Evolutionary conservation across 23 red algal genomes (phyloP).

Genomic region (Agarophyton chilense): DNA sequence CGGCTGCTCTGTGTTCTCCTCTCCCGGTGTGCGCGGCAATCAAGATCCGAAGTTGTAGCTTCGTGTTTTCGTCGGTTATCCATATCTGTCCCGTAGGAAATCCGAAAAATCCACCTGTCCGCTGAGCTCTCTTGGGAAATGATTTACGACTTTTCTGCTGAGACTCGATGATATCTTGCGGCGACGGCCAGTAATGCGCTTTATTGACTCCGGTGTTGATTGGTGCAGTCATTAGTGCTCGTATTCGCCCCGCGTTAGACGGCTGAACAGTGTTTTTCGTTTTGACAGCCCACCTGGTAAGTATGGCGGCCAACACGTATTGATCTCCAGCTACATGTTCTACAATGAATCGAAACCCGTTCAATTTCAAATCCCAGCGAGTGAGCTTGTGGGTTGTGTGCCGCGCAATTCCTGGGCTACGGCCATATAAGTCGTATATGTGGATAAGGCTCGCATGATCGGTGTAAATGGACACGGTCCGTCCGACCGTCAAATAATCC

Average conservation of each 20-base stretch:
- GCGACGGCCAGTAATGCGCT: neutral
- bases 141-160: too few species aligned
- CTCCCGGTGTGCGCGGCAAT: too few species aligned
- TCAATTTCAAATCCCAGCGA: conserved; percentile 33
- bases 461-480: conserved; percentile 31
- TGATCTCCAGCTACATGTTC: too few species aligned
- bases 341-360: conserved; percentile 35
- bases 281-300: conserved; percentile 4
- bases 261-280: conserved; percentile 2
- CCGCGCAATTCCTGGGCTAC: neutral
- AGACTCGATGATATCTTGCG: neutral
- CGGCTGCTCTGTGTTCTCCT: conserved; percentile 10
- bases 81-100: conserved; percentile 7
- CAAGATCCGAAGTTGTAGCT: conserved; percentile 13
- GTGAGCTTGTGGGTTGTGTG: conserved; percentile 12
- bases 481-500: too few species aligned
- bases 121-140: too few species aligned
- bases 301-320: too few species aligned
- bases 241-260: too few species aligned
- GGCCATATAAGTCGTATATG: conserved; percentile 22
- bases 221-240: neutral
- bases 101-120: neutral
- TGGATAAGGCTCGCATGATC: conserved; percentile 26
- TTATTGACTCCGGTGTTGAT: neutral
- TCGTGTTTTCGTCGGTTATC: neutral